These are phyloP conservation scores for Breviolum minutum DNA, from an alignment of 73 alveolate species.

Conservation along the genomic window DNA sequence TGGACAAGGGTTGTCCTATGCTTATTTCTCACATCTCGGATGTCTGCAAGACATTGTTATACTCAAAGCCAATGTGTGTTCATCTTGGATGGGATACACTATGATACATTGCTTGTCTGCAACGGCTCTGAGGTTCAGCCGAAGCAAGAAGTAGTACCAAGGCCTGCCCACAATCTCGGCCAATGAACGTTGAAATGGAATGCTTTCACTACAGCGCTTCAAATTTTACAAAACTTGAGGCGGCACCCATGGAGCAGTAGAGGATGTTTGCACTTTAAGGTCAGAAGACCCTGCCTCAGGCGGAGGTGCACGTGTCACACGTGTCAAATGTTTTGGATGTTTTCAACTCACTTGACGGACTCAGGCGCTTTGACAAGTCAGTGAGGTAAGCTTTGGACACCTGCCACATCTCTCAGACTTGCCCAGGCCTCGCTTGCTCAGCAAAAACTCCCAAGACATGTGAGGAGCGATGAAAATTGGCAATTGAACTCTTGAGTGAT, in stretches of 20 bases:
- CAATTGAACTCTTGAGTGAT: background rate
- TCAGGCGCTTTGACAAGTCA: too few species aligned
- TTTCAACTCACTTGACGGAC: too few species aligned
- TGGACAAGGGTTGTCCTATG: background rate
- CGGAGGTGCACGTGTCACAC: background rate
- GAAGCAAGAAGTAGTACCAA: background rate
- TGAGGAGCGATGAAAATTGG: background rate
- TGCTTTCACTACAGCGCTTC: too few species aligned
- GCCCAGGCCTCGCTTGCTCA: background rate
- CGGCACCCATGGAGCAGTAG: background rate
- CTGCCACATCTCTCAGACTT: background rate
- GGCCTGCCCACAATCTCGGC: background rate
- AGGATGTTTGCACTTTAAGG: background rate
- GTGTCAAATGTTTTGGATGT: background rate
- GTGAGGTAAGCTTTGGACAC: background rate
- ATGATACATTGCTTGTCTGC: background rate
- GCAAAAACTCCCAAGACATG: background rate
- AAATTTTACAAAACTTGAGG: too few species aligned
- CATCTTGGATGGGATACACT: background rate
- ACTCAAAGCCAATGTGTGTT: too few species aligned
- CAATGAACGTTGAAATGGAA: too few species aligned
- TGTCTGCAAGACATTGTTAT: too few species aligned
- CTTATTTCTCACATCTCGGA: background rate
- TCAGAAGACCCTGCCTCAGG: background rate
- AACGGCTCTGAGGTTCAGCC: background rate